Base-by-base conservation (phyloP, 345 rosid species). In the Corchorus olitorius region DNA sequence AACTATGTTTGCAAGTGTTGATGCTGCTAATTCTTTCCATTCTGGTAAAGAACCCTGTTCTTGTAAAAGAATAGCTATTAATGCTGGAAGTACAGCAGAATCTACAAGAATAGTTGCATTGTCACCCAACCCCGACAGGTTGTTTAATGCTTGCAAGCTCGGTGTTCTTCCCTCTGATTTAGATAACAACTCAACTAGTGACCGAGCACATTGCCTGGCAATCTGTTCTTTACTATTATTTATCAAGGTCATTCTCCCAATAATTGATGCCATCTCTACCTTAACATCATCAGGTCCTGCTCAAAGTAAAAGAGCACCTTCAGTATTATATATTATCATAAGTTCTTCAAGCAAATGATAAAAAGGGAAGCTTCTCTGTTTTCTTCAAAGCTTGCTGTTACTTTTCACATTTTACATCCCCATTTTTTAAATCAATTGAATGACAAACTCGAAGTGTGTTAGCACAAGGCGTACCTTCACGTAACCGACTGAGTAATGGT, bases 231-330 rank as follows among this genome's bases (percentile, higher is more conserved):
- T 84, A 68, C 84, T 75, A 69, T 73, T 70, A 73, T 80, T 86
- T 14, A 83, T 83, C 72, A 83, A 79, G 65, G 84, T 75, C 89
- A 81, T 77, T 61, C 78, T 83, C 71, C 87, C 86, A 65, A 86
- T 59, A 56, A 81, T 75, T 52, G 82, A 73, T 71, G 88, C 83
- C 88, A 83, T 86, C 76, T 78, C 81, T 52, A 78, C 73, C 79
- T 72, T 80, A 17, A 77, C 85, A 74, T 81, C 79, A 83, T 80
- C 81, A 75, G 84, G 22, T 58, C 89, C 89, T 82, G 78, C 54
- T 74, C 63, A 75, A 34, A 64, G 65, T 54, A 73, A 70, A 72
- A 41, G 3, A 3, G 20, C 34, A 62, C 8, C 65, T 72, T 70
- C 70, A 19, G 50, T 11, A 54, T 49, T 50, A 35, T 71, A 0